Evolutionary conservation across 176 grass and related monocot genomes (phyloP), one percentile per base, ranked within the genome.

Genomic region (Pontederia crassipes): DNA sequence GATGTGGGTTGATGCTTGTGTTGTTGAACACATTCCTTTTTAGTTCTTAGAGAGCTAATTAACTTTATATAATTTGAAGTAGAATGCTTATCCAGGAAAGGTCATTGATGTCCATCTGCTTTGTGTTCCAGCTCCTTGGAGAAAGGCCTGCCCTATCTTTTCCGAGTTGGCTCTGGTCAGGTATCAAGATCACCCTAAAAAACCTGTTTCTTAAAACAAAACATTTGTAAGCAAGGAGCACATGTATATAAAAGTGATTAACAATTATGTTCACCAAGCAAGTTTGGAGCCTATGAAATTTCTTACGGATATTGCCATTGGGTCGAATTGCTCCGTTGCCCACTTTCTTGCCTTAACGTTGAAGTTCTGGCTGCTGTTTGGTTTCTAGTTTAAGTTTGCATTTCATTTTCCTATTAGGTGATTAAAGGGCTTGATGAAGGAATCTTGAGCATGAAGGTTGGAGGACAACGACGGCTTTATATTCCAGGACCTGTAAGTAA

Each of bases 341-440:
- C 32, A 40, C 32, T 40, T 40, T 40, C 32, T 40, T 40, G 4
- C 4, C 12, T 59, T 11, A 27, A 12, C 32, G 28, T 46, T 62
- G 40, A 65, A 65, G 11, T 49, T 65, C 13, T 14, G 17, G 8
- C 2, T 15, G 7, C 17, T 49, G 15, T 24, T 49, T 20, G 7
- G 45, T 46, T 45, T 59, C 6, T 2, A 4, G 11, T 9, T 54
- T 8, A 52, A 9, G 15, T 46, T 26, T 13, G 60, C 45, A 64
- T 47, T 61, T 12, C 54, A 4, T 62, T 58, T 64, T 2, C 15
- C 1, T 35, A 54, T 48, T 61, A 98, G 93, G 93, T 98, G 60
- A 81, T 98, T 28, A 85, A 81, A 61, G 93, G 93, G 29, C 93
- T 98, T 62, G 87, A 92, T 74, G 93, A 98, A 75, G 93, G 93